phyloP scores from a whole-genome alignment of 2,329 filamentous ascomycete species.

The Fusarium sp. region DNA sequence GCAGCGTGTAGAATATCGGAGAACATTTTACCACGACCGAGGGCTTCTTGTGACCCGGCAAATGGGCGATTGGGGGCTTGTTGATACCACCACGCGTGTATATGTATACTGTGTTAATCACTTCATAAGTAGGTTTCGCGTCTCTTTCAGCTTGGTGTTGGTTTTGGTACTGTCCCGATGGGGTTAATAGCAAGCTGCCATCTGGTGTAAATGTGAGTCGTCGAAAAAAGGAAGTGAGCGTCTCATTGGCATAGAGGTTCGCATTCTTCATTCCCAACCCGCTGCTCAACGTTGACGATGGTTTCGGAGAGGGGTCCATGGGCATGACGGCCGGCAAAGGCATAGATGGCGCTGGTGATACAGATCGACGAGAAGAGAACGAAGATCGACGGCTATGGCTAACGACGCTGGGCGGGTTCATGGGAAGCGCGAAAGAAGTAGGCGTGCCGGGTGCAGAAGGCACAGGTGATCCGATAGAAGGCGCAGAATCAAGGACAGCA shows the following conservation, averaged over 20 bases:
- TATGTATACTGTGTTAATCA: constrained; percentile 97
- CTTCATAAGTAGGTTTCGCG: constrained; percentile 78
- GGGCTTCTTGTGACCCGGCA: constrained; percentile 97
- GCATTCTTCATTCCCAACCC: constrained; percentile 79
- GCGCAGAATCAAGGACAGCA: constrained; percentile 60
- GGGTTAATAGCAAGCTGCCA: constrained; percentile 90
- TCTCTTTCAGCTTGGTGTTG: constrained; percentile 72
- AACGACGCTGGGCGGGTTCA: constrained; percentile 91
- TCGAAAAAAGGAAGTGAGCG: constrained; percentile 94
- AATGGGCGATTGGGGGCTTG: constrained; percentile 91
- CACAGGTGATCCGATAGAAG: constrained; percentile 77
- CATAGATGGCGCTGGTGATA: constrained; percentile 91
- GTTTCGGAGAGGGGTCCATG: constrained; percentile 86
- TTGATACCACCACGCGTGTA: constrained; percentile 97
- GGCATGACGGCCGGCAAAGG: constrained; percentile 96
- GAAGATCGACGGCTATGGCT: constrained; percentile 95
- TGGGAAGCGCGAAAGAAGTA: constrained; percentile 84
- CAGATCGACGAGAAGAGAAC: constrained; percentile 86
- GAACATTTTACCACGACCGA: constrained; percentile 96
- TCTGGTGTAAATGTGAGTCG: constrained; percentile 94
- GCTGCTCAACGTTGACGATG: constrained; percentile 60
- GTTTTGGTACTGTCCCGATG: constrained; percentile 93
- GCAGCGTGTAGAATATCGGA: constrained; percentile 83
- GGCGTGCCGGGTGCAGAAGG: constrained; percentile 95
- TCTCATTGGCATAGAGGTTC: constrained; percentile 95